Evolutionary conservation across 2,329 filamentous ascomycete genomes (phyloP).

Genomic region (Diaporthe sp.): DNA sequence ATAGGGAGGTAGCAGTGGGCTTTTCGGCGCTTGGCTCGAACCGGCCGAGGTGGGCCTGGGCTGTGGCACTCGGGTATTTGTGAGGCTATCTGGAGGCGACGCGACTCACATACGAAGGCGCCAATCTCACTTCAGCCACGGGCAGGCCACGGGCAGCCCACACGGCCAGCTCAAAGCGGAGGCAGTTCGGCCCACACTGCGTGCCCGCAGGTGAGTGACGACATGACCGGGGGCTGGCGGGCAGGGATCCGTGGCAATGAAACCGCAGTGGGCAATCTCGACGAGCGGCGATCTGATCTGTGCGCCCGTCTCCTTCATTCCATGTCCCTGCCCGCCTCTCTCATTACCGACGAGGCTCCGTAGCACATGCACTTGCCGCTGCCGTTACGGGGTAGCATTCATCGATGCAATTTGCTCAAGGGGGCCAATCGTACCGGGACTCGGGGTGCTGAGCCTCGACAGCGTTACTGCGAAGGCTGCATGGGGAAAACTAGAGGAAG

Average conservation of each 20-base stretch:
- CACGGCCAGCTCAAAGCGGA: constrained; percentile 18
- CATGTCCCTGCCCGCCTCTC: constrained; percentile 26
- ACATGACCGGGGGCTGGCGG: constrained; percentile 13
- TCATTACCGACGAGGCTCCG: constrained; percentile 31
- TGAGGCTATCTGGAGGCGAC: constrained; percentile 28
- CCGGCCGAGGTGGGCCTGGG: constrained; percentile 8
- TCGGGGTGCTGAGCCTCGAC: constrained; percentile 22
- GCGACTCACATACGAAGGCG: constrained; percentile 32
- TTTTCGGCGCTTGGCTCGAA: constrained; percentile 20
- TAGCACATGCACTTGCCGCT: constrained; percentile 19
- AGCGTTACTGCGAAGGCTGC: background rate
- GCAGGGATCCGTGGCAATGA: constrained; percentile 29
- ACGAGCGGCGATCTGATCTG: constrained; percentile 28
- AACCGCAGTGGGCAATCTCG: constrained; percentile 18
- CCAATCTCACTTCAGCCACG: constrained; percentile 19
- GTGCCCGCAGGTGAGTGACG: constrained; percentile 18
- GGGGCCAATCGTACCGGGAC: constrained; percentile 3
- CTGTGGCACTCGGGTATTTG: constrained; percentile 19
- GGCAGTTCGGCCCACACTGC: constrained; percentile 13
- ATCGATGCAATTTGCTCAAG: constrained; percentile 19
- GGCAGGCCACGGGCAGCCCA: background rate
- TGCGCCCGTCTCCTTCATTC: constrained; percentile 26
- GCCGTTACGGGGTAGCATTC: constrained; percentile 21
- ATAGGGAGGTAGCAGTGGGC: constrained; percentile 28
- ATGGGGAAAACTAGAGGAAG: constrained; percentile 22